phyloP scores from a whole-genome alignment of 176 grass and related monocot species.

The Pontederia crassipes region DNA sequence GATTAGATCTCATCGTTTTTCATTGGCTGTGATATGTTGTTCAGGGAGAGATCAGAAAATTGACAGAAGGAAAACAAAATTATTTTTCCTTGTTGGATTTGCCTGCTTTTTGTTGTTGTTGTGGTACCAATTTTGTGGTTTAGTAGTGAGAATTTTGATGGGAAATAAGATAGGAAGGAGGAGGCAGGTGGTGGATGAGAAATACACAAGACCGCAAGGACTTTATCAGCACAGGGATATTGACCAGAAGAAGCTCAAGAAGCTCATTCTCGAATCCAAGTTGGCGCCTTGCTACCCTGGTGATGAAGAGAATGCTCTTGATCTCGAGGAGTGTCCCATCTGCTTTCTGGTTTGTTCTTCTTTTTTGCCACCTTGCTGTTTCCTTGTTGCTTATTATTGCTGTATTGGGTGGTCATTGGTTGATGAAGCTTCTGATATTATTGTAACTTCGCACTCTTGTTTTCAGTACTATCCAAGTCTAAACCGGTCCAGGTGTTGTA shows the following conservation, averaged over 20 bases:
- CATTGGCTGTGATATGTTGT: too few relatives aligned
- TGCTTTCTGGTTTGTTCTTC: conserved; percentile 70
- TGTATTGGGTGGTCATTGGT: not conserved
- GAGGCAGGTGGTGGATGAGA: conserved; percentile 79
- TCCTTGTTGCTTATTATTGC: conserved; percentile 2
- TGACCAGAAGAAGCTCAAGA: conserved; percentile 94
- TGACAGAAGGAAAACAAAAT: too few relatives aligned
- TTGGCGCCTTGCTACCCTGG: conserved; percentile 87
- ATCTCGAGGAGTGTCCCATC: conserved; percentile 97
- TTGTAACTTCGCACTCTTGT: conserved; percentile 5
- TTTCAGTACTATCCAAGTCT: conserved; percentile 90
- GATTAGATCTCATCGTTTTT: too few relatives aligned
- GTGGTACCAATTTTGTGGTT: conserved; percentile 1
- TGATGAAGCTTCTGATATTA: conserved; percentile 11
- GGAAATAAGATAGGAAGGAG: conserved; percentile 84
- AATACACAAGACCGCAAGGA: conserved; percentile 81
- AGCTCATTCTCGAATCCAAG: conserved; percentile 97
- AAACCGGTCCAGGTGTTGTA: conserved; percentile 91
- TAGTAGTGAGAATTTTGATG: conserved; percentile 29
- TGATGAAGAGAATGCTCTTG: conserved; percentile 40
- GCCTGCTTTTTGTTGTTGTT: not conserved
- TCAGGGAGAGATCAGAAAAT: too few relatives aligned
- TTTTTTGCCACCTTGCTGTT: not conserved
- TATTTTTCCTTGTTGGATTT: not conserved
- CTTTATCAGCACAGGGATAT: conserved; percentile 85